phyloP scores from a whole-genome alignment of 2,329 filamentous ascomycete species.

The Aspergillus ibericus region DNA sequence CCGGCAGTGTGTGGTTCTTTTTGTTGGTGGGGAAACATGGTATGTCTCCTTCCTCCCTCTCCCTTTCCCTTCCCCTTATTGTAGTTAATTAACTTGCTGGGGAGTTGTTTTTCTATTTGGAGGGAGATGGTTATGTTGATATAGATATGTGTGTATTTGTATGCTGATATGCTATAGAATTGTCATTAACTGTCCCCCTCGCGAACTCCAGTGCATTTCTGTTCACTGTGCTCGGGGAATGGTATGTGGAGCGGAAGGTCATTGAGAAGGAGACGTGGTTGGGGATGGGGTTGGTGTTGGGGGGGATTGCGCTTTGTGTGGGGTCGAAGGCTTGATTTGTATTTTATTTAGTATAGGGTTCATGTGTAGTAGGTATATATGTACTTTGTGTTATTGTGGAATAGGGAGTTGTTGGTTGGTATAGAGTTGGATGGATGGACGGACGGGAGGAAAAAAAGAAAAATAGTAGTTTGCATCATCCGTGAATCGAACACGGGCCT shows the following conservation, averaged over 20 bases:
- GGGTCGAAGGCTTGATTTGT: conserved; percentile 48
- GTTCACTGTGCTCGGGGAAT: conserved; percentile 94
- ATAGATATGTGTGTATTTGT: not conserved
- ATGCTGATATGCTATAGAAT: too few relatives aligned
- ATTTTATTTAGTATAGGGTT: not conserved
- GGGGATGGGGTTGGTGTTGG: conserved; percentile 76
- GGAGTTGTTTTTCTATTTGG: not conserved
- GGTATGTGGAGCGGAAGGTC: conserved; percentile 89
- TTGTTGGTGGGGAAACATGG: conserved; percentile 88
- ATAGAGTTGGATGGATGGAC: not conserved
- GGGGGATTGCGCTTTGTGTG: conserved; percentile 81
- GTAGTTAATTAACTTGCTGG: too few relatives aligned
- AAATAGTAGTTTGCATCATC: conserved; percentile 39
- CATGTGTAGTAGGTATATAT: not conserved
- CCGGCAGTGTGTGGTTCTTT: conserved; percentile 96
- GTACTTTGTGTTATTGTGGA: not conserved
- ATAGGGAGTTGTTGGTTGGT: not conserved
- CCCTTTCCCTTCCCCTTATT: too few relatives aligned
- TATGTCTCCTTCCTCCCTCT: conserved; percentile 47
- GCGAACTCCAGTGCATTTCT: conserved; percentile 92
- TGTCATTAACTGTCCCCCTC: conserved; percentile 91
- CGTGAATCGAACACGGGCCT: conserved; percentile 51
- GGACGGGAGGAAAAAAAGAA: not conserved
- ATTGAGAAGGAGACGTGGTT: conserved; percentile 83
- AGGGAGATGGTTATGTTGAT: too few relatives aligned